These are phyloP conservation scores for Xylogone sp. DNA, from an alignment of 2,329 filamentous ascomycete genomes.

Conservation along the genomic window DNA sequence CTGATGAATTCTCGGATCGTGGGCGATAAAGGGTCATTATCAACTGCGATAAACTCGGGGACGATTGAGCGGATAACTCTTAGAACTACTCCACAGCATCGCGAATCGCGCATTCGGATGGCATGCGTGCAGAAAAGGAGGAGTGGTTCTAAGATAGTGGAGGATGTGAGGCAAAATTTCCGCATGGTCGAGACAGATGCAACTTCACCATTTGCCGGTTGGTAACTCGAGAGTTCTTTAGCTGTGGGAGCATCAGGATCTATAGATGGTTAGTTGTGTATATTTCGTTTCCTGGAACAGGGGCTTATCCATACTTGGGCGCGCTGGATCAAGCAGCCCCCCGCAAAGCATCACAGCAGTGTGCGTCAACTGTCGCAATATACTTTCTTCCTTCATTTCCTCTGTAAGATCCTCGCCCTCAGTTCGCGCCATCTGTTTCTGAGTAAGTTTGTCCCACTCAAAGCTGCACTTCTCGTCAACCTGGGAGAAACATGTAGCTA, in stretches of 20 bases:
- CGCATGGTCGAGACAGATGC: conserved; percentile 56
- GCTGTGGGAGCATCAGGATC: conserved; percentile 14
- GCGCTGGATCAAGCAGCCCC: conserved; percentile 75
- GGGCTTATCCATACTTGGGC: conserved; percentile 50
- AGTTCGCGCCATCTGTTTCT: conserved; percentile 56
- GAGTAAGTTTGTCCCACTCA: conserved; percentile 79
- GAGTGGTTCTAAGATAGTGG: conserved; percentile 78
- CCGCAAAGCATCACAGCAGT: conserved; percentile 90
- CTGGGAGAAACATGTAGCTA: conserved; percentile 78
- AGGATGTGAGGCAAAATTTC: conserved; percentile 76
- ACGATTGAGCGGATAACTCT: conserved; percentile 84
- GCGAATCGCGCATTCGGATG: conserved; percentile 83
- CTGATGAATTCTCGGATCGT: conserved; percentile 88
- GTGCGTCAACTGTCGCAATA: conserved; percentile 87
- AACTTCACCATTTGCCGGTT: conserved; percentile 9
- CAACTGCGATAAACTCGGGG: conserved; percentile 64
- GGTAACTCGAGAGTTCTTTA: conserved; percentile 26
- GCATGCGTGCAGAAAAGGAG: conserved; percentile 89
- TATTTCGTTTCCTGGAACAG: not conserved
- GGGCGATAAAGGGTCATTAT: conserved; percentile 43
- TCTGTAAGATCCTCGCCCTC: conserved; percentile 79
- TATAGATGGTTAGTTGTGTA: conserved; percentile 8
- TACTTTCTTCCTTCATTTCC: conserved; percentile 98
- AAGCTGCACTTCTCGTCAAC: conserved; percentile 82
- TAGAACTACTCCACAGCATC: conserved; percentile 82